Base-by-base conservation (phyloP, 1,139 yeast genomes). In the Eremothecium gossypii region DNA sequence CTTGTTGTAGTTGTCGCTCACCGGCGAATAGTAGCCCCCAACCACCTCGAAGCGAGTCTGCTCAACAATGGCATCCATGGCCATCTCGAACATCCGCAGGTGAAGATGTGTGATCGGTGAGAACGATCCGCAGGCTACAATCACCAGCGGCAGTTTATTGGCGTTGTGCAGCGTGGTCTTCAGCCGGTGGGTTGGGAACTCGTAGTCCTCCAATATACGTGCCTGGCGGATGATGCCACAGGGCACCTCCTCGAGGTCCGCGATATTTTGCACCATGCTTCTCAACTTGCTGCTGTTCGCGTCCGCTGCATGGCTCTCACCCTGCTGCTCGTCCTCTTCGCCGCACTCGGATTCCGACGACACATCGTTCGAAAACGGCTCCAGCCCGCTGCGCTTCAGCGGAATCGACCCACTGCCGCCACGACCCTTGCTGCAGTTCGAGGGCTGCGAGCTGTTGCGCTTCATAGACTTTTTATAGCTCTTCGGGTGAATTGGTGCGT, bases 11-110 rank as follows among this genome's bases (percentile, higher is more conserved):
- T 87, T 87, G 54, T 91, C 96, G 42, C 89, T 78, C 8, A 91
- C 99, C 0, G 99, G 99, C n/a, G 95, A 83, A 65, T 85, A 93
- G 67, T 81, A 91, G 1, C 98, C 99, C 12, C 96, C 99, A 54
- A 91, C 76, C 30, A 91, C 95, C 64, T 93, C 98, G 56, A 87
- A 89, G 52, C 93, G 67, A 1, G 97, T 91, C 51, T 82, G 91
- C 61, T 91, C 98, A 38, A 84, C 71, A 40, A 93, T 83, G n/a
- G 94, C 79, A 63, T 91, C 98, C 55, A 91, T 68, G 0, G 98
- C 98, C 95, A 91, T 91, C 66, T 91, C 98, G 65, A 91, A 91
- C 97, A 91, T 91, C 47, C 99, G 74, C 58, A 91, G 67, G 64
- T 91, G 98, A 45, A 91, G 70, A 62, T 91, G 91, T 0, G 98